Conservation (phyloP, 495 filamentous ascomycete genomes). For the Trichoderma reesei region DNA sequence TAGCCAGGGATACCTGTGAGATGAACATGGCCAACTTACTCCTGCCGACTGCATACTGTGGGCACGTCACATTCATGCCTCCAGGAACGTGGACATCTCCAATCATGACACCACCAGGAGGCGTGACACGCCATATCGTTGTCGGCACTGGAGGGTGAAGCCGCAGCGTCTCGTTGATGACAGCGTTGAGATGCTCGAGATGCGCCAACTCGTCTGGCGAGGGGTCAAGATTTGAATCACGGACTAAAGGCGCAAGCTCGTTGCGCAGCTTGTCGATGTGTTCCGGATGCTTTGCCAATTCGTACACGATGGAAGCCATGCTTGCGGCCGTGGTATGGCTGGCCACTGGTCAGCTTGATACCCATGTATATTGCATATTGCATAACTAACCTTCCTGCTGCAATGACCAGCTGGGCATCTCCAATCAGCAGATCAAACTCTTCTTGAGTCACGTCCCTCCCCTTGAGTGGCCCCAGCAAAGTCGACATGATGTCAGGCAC, state of each 20-base stretch:
- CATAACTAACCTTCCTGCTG: conserved; percentile 26
- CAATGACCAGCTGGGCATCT: conserved; percentile 24
- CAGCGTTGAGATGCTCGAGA: conserved; percentile 19
- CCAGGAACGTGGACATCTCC: conserved; percentile 32
- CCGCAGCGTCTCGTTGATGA: conserved; percentile 39
- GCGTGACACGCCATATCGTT: conserved; percentile 25
- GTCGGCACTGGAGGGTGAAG: conserved; percentile 32
- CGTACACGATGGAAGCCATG: conserved; percentile 26
- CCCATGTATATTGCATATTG: neutral
- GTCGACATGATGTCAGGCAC: neutral
- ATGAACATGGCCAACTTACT: neutral
- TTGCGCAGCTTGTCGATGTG: conserved; percentile 20
- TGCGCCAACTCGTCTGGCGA: neutral
- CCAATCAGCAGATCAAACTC: conserved; percentile 16
- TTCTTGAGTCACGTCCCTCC: neutral
- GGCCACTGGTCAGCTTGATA: neutral
- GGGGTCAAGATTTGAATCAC: neutral
- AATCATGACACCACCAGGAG: conserved; percentile 29
- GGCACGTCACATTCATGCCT: conserved; percentile 7
- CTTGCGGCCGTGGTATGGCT: conserved; percentile 32
- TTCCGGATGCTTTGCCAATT: conserved; percentile 25
- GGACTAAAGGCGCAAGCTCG: conserved; percentile 18
- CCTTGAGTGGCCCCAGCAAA: neutral
- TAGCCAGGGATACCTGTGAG: neutral
- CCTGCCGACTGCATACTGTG: neutral